Percentiles rank a stretch among this genome's conserved stretches.
Evolutionary conservation across 129 eudicot genomes (phyloP).

Genomic region (Sambucus nigra): DNA sequence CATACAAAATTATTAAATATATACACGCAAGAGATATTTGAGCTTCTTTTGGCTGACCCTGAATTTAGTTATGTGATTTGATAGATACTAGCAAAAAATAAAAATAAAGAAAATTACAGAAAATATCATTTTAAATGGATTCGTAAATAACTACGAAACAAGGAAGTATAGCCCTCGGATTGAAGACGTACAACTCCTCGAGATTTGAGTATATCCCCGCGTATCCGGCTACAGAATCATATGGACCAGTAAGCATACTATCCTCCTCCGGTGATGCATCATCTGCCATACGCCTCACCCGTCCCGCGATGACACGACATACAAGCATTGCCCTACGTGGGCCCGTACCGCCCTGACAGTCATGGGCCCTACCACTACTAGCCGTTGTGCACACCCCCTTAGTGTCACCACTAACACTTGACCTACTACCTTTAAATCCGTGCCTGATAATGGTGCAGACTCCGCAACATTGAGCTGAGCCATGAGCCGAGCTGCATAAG

Average conservation of each 20-base stretch:
- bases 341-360: slow-evolving; percentile 26
- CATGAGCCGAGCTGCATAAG: slow-evolving; percentile 62
- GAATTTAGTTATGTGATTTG: slow-evolving; percentile 31
- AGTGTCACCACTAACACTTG: slow-evolving; percentile 5
- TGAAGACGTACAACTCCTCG: slow-evolving; percentile 67
- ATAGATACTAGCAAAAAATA: too few relatives aligned
- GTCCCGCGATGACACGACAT: slow-evolving; percentile 82
- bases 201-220: slow-evolving; percentile 58
- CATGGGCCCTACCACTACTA: slow-evolving; percentile 86
- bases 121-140: too few relatives aligned
- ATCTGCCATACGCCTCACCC: slow-evolving; percentile 46
- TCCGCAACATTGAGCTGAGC: too few relatives aligned
- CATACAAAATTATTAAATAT: too few relatives aligned
- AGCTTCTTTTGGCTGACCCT: neutral
- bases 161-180: slow-evolving; percentile 80
- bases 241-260: slow-evolving; percentile 17
- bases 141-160: slow-evolving; percentile 92
- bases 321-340: slow-evolving; percentile 74
- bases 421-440: slow-evolving; percentile 45
- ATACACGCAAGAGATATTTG: too few relatives aligned
- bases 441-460: slow-evolving; percentile 83
- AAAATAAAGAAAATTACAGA: too few relatives aligned
- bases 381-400: slow-evolving; percentile 73
- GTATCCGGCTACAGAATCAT: slow-evolving; percentile 60
- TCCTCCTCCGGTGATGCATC: slow-evolving; percentile 37